A percentile compares a stretch with the other conserved stretches of the same genome.
These are phyloP conservation scores for Gossypium mustelinum DNA, from an alignment of 345 rosid genomes.

Conservation along the genomic window DNA sequence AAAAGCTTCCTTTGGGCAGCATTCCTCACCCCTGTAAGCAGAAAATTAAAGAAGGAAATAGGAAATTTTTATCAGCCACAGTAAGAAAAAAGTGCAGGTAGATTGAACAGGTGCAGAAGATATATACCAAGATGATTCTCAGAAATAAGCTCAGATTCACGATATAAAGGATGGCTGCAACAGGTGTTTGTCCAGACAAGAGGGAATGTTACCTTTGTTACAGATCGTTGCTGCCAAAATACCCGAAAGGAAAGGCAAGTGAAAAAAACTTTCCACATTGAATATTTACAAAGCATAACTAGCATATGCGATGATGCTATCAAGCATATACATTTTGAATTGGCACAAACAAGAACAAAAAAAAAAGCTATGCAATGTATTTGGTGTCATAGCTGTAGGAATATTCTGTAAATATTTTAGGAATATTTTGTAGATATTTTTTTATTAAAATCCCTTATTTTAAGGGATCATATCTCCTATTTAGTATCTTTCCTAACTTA, in stretches of 20 bases:
- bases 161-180: slow-evolving; percentile 94
- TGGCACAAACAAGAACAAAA: neutral
- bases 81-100: neutral
- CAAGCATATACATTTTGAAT: neutral
- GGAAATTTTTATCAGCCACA: neutral
- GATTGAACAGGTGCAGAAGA: neutral
- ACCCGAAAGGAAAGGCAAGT: neutral
- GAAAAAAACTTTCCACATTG: neutral
- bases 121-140: slow-evolving; percentile 66
- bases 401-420: too few species aligned
- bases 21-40: slow-evolving; percentile 66
- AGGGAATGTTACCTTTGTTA: slow-evolving; percentile 92
- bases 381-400: neutral
- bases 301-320: neutral
- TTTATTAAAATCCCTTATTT: too few species aligned
- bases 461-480: too few species aligned
- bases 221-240: slow-evolving; percentile 78
- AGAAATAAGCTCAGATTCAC: slow-evolving; percentile 76
- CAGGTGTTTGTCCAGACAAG: slow-evolving; percentile 99
- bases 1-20: slow-evolving; percentile 98
- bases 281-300: slow-evolving; percentile 1
- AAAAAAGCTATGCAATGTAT: neutral
- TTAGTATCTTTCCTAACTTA: too few species aligned
- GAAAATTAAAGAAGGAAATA: neutral
- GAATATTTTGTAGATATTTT: too few species aligned